Evolutionary conservation across 1,284 basidiomycete species (phyloP), one percentile per base, ranked within the genome.

Genomic region (Schizophyllum amplum): DNA sequence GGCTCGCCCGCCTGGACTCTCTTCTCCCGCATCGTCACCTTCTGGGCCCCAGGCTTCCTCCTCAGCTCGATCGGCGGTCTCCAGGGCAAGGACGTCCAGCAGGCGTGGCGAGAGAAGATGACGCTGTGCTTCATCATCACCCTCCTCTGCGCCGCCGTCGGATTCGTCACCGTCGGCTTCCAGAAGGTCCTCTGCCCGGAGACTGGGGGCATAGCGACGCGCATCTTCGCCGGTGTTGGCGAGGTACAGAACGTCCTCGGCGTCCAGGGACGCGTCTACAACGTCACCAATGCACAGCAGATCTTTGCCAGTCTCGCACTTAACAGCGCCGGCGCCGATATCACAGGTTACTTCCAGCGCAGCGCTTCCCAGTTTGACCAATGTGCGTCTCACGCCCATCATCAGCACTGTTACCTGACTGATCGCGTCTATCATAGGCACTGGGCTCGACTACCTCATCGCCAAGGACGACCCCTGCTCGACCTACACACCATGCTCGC

Each of bases 21-120:
- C 63, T 90, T 91, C 67, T 87, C 90, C 53, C 83, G 82, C 66
- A 67, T 91, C 53, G 78, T 90, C 66, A 95, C 95, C 4, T 94
- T 90, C 69, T 98, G 93, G 93, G 94, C 94, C 4, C 95, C 95
- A 15, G 79, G 83, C 52, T 79, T 86, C 62, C 68, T 95, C 15
- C 81, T 98, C 56, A 73, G 79, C 22, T 82, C 86, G 13, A 60
- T 92, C 4, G 89, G 88, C 57, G 92, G 94, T 52, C 80, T 98
- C 70, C 87, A 83, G 66, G 92, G 94, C 69, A 81, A 81, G 68
- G 76, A 82, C 55, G 77, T 84, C 59, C 79, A 85, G 62, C 92
- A 98, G 72, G 97, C 97, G 1, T 99, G 97, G 97, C 83, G 97
- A 64, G 97, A 99, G 73, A 99, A 99, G 77, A 85, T 98, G 59